Percentiles rank a stretch among this genome's conserved stretches.
phyloP scores from a whole-genome alignment of 2,329 filamentous ascomycete genomes.

The Penicillium hordei region DNA sequence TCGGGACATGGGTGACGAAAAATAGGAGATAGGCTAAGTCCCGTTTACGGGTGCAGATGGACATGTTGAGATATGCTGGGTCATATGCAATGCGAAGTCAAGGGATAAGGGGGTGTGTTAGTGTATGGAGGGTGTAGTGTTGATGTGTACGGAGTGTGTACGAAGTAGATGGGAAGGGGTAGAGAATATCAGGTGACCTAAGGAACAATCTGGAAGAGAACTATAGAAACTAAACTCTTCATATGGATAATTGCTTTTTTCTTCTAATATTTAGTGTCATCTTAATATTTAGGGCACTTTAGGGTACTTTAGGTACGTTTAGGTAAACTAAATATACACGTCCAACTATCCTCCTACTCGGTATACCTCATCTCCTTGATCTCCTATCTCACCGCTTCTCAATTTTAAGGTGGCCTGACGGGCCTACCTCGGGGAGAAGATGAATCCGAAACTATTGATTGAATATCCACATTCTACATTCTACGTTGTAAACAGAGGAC shows the following conservation, averaged over 20 bases:
- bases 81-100: conserved; percentile 1
- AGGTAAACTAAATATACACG: background rate
- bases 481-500: background rate
- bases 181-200: conserved; percentile 1
- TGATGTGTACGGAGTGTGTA: too few species aligned
- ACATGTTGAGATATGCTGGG: conserved; percentile 24
- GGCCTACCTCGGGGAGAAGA: background rate
- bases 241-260: background rate
- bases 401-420: background rate
- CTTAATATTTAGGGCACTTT: background rate
- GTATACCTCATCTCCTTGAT: too few species aligned
- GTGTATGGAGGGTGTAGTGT: background rate
- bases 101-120: background rate
- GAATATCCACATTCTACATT: background rate
- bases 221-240: too few species aligned
- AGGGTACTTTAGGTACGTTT: background rate
- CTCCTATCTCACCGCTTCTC: background rate
- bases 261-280: background rate
- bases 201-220: conserved; percentile 7
- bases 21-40: conserved; percentile 54
- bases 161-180: too few species aligned
- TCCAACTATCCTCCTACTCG: background rate
- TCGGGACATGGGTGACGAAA: conserved; percentile 61
- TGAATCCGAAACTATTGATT: background rate
- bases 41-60: conserved; percentile 29